Evolutionary conservation across 768 basidiomycete species (phyloP), one percentile per base, ranked within the genome.

Genomic region (Leccinum ochraceum): DNA sequence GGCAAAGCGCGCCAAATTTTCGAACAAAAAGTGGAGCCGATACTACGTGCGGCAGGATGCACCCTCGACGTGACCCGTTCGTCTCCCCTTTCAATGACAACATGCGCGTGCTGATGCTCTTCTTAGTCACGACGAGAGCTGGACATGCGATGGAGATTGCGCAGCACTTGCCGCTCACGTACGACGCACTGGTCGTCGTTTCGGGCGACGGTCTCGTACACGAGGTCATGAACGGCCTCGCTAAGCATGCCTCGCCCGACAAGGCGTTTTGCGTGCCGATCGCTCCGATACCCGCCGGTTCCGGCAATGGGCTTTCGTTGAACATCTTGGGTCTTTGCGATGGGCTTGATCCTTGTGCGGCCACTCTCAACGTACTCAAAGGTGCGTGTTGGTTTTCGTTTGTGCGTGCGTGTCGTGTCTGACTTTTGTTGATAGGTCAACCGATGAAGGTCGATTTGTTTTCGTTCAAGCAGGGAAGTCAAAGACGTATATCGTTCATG

Each of bases 171-270:
- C 62, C 78, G 1, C 78, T 90, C 4, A 78, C 81, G 16, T 90
- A 82, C 62, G 92, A 94, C 63, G 90, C 86, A 0, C 70, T 95
- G 46, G 81, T 91, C 39, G 74, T 85, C 32, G 81, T 95, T 24
- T 94, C 92, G 0, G 94, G 94, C 0, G 94, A 95, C 66, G 94
- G 94, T 8, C 79, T 92, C 37, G 69, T 93, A 16, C 89, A 94
- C 67, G 94, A 95, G 75, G 80, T 92, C 24, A 66, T 94, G 70
- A 95, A 95, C 68, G 94, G 93, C 3, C 84, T 94, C 58, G 86
- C 89, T 3, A 77, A 86, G 56, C 88, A 90, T 60, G 73, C 77
- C 30, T 77, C 86, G 39, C 84, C 88, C 2, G 71, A 76, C 37
- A 79, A 77, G 52, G 92, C 89, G 0, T 82, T 94, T 58, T 71